Evolutionary conservation across 2,329 filamentous ascomycete species (phyloP), one percentile per base, ranked within the genome.

Genomic region (Diplocarpon rosae): DNA sequence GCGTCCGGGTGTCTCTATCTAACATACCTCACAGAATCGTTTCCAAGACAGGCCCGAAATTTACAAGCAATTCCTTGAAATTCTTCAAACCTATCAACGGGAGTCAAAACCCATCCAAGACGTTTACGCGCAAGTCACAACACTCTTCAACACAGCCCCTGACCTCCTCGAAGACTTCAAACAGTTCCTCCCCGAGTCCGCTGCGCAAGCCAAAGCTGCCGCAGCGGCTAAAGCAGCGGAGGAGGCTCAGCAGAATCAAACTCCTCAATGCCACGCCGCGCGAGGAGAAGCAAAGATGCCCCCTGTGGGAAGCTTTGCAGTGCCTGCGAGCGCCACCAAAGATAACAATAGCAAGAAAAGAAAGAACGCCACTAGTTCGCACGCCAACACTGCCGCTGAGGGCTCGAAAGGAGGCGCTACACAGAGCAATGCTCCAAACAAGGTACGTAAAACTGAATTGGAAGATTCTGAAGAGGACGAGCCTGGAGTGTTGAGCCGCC

Each of bases 41-140:
- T 98, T 96, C 66, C 83, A 94, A 57, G 83, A 89, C 59, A 89
- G 94, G 53, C 92, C 92, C 6, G 92, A 98, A 63, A 96, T 98
- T 51, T 98, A 98, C 70, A 98, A 98, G 65, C 90, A 98, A 61
- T 98, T 98, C 61, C 74, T 98, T 27, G 92, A 98, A 63, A 98
- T 98, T 39, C 70, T 98, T 37, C 92, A 98, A 65, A 98, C 92
- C 2, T 98, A 98, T 59, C 92, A 98, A 65, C 79, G 92, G 46
- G 92, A 98, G 63, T 94, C 92, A 42, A 96, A 96, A 62, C 93
- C 92, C 0, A 98, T 98, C 31, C 89, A 95, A 63, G 92, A 98
- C 64, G 92, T 98, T 2, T 98, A 98, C 63, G 85, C 86, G 1
- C 92, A 98, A 64, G 92, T 98, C 17, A 98, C 93, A 0, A 84